Percentiles rank a stretch among this genome's conserved stretches.
Evolutionary conservation across 2,329 filamentous ascomycete genomes (phyloP).

Genomic region (Westerdykella aurantiaca): DNA sequence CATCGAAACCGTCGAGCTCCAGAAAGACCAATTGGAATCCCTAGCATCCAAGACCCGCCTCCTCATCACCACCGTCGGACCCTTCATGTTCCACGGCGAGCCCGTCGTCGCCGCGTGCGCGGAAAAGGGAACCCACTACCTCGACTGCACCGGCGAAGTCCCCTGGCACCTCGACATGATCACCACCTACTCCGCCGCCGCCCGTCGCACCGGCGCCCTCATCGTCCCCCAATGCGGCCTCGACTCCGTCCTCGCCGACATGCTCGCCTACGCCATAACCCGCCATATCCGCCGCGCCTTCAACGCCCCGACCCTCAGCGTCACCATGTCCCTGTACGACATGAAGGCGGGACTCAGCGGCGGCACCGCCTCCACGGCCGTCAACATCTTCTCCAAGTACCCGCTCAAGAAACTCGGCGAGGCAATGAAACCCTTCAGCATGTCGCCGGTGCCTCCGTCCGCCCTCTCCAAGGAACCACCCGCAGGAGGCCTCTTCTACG

Average conservation of each 20-base stretch:
- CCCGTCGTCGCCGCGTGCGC: conserved; percentile 61
- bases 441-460: conserved; percentile 43
- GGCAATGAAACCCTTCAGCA: conserved; percentile 47
- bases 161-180: conserved; percentile 61
- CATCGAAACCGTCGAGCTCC: conserved; percentile 39
- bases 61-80: conserved; percentile 57
- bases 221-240: conserved; percentile 56
- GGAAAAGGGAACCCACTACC: conserved; percentile 59
- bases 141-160: conserved; percentile 61
- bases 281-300: conserved; percentile 49
- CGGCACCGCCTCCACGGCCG: conserved; percentile 58
- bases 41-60: conserved; percentile 53
- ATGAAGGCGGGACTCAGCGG: conserved; percentile 48
- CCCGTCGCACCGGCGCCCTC: conserved; percentile 56
- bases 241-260: conserved; percentile 57
- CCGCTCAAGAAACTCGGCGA: conserved; percentile 44
- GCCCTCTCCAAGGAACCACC: conserved; percentile 29
- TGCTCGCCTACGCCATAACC: conserved; percentile 51
- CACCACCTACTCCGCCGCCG: conserved; percentile 54
- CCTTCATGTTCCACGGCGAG: conserved; percentile 59
- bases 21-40: conserved; percentile 45
- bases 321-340: conserved; percentile 50
- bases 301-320: conserved; percentile 46
- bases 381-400: conserved; percentile 52
- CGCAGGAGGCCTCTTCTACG: conserved; percentile 29